Percentiles rank a stretch among this genome's conserved stretches.
phyloP scores from a whole-genome alignment of 2,329 filamentous ascomycete genomes.

The Aureobasidium mangrovei region DNA sequence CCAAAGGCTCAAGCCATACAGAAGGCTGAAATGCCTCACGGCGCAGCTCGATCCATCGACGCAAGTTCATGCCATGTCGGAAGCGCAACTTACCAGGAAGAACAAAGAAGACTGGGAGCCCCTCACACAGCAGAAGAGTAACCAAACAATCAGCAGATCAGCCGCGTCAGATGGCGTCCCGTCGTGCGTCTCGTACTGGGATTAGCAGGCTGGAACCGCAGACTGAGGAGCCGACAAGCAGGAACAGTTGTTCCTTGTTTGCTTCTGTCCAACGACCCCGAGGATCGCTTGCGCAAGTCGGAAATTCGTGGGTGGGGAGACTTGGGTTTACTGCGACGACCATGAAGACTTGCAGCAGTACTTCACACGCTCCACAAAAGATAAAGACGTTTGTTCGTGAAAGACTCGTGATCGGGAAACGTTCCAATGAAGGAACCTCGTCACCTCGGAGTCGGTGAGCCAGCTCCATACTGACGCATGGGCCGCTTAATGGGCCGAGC shows the following conservation, averaged over 20 bases:
- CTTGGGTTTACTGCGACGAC: neutral
- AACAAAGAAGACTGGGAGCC: neutral
- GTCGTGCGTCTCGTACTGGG: conserved; percentile 3
- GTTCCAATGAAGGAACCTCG: too few relatives aligned
- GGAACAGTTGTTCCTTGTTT: conserved; percentile 8
- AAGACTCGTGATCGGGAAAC: neutral
- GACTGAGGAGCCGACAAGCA: conserved; percentile 13
- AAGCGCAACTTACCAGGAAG: conserved; percentile 1
- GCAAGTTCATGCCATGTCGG: neutral
- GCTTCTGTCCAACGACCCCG: neutral
- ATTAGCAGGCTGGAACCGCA: conserved; percentile 5
- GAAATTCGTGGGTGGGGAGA: neutral
- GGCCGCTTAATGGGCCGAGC: too few relatives aligned
- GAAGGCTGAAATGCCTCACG: neutral
- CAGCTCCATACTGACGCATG: too few relatives aligned
- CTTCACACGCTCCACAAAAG: neutral
- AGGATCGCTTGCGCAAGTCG: conserved; percentile 6
- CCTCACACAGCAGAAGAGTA: conserved; percentile 8
- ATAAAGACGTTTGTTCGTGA: conserved; percentile 9
- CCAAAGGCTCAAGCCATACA: neutral
- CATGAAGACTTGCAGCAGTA: neutral
- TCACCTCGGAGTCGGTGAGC: too few relatives aligned
- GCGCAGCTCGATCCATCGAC: neutral
- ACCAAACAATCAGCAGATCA: neutral
- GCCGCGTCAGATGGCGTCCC: conserved; percentile 4